Evolutionary conservation across 2,329 filamentous ascomycete genomes (phyloP).

Genomic region (Cordyceps fumosorosea): DNA sequence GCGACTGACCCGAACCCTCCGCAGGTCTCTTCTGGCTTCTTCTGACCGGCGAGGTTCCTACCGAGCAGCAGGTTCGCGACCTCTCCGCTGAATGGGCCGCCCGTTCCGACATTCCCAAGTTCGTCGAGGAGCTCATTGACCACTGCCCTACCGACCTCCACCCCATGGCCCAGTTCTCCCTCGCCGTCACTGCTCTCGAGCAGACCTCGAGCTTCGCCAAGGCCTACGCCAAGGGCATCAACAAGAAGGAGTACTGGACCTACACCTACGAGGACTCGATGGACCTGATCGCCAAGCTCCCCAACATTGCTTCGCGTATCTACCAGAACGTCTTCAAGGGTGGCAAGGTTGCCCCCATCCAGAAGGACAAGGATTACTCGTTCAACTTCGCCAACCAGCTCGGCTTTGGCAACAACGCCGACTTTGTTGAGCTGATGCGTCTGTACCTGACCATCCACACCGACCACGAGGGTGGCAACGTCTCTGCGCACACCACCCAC

Average conservation of each 20-base stretch:
- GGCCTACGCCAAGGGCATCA: slow-evolving; percentile 97
- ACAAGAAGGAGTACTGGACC: slow-evolving; percentile 99
- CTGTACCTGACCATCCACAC: slow-evolving; percentile 99
- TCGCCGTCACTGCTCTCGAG: slow-evolving; percentile 96
- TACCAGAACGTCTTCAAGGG: slow-evolving; percentile 99
- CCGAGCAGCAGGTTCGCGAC: slow-evolving; percentile 96
- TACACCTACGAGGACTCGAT: slow-evolving; percentile 99
- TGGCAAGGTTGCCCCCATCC: slow-evolving; percentile 89
- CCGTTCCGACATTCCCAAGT: slow-evolving; percentile 93
- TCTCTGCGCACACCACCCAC: slow-evolving; percentile 97
- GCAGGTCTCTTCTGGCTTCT: slow-evolving; percentile 98
- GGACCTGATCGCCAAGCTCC: slow-evolving; percentile 99
- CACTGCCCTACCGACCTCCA: slow-evolving; percentile 98
- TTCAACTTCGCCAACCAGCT: slow-evolving; percentile 99
- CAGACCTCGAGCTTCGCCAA: slow-evolving; percentile 97
- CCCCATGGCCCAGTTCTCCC: slow-evolving; percentile 99
- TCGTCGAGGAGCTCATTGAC: slow-evolving; percentile 98
- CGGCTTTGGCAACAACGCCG: slow-evolving; percentile 87
- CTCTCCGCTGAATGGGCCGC: slow-evolving; percentile 98
- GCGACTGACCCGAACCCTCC: slow-evolving; percentile 2
- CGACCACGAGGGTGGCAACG: slow-evolving; percentile 99
- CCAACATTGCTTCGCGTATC: slow-evolving; percentile 95
- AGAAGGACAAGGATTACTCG: slow-evolving; percentile 99
- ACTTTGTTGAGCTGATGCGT: slow-evolving; percentile 97
- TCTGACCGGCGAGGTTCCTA: slow-evolving; percentile 93